Evolutionary conservation across 768 basidiomycete genomes (phyloP).

Genomic region (Amanita jacksonii): DNA sequence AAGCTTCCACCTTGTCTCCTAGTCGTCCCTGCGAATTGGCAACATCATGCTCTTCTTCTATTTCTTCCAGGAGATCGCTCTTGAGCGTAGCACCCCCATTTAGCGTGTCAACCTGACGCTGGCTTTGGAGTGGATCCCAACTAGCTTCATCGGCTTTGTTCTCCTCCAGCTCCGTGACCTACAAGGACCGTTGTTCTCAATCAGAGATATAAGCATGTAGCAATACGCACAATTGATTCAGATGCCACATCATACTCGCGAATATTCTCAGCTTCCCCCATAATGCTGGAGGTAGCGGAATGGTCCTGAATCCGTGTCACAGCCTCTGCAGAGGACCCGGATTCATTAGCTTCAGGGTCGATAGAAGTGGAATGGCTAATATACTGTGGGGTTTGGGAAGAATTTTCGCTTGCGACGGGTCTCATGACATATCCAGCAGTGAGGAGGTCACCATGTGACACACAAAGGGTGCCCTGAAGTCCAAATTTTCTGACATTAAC

Average conservation of each 20-base stretch:
- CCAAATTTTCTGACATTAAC: too few species aligned
- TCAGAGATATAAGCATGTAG: too few species aligned
- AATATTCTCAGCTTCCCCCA: neutral
- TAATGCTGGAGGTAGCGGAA: neutral
- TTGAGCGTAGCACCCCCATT: slow-evolving; percentile 8
- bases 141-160: neutral
- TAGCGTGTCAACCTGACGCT: slow-evolving; percentile 6
- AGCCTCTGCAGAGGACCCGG: neutral
- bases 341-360: slow-evolving; percentile 2
- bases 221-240: neutral
- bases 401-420: neutral
- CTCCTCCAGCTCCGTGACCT: slow-evolving; percentile 1
- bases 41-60: slow-evolving; percentile 16
- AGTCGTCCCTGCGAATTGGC: slow-evolving; percentile 20
- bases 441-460: too few species aligned
- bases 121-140: slow-evolving; percentile 8
- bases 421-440: slow-evolving; percentile 7
- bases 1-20: slow-evolving; percentile 16
- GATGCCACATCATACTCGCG: neutral
- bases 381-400: neutral
- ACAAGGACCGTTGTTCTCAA: too few species aligned
- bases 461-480: too few species aligned
- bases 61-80: slow-evolving; percentile 13
- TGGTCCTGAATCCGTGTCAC: neutral
- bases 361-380: neutral